These are phyloP conservation scores for Samsoniella hepiali DNA, from an alignment of 2,329 filamentous ascomycete genomes.

Conservation along the genomic window DNA sequence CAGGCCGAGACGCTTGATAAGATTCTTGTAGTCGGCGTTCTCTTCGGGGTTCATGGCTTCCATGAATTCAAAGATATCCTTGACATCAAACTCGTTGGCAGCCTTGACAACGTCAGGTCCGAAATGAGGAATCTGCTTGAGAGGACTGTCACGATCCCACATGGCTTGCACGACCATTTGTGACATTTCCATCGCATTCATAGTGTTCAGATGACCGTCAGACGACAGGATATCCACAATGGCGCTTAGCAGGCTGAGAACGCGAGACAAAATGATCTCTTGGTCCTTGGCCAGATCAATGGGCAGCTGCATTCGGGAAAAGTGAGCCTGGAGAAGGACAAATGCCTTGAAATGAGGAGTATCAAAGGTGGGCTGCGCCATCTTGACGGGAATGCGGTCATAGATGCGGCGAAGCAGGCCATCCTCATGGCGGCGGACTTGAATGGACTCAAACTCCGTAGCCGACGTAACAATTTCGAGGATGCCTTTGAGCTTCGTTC, in stretches of 20 bases:
- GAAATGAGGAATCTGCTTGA: slow-evolving; percentile 98
- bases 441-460: slow-evolving; percentile 92
- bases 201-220: slow-evolving; percentile 92
- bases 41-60: slow-evolving; percentile 96
- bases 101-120: slow-evolving; percentile 77
- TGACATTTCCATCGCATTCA: slow-evolving; percentile 98
- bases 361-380: slow-evolving; percentile 80
- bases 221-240: slow-evolving; percentile 94
- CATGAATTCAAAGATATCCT: slow-evolving; percentile 97
- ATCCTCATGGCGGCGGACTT: slow-evolving; percentile 91
- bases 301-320: slow-evolving; percentile 93
- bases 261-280: slow-evolving; percentile 78
- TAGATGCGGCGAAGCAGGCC: slow-evolving; percentile 86
- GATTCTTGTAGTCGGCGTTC: slow-evolving; percentile 73
- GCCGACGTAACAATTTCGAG: slow-evolving; percentile 96
- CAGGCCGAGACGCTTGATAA: slow-evolving; percentile 76
- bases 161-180: slow-evolving; percentile 99
- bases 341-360: slow-evolving; percentile 99
- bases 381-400: slow-evolving; percentile 91
- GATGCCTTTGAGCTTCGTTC: slow-evolving; percentile 94
- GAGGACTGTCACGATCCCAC: slow-evolving; percentile 96
- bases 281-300: slow-evolving; percentile 96
- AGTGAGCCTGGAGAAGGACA: slow-evolving; percentile 94
- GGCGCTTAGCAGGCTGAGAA: slow-evolving; percentile 83
- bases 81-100: slow-evolving; percentile 77